These are phyloP conservation scores for Pichia sp. DNA, from an alignment of 1,139 yeast species.

Conservation along the genomic window DNA sequence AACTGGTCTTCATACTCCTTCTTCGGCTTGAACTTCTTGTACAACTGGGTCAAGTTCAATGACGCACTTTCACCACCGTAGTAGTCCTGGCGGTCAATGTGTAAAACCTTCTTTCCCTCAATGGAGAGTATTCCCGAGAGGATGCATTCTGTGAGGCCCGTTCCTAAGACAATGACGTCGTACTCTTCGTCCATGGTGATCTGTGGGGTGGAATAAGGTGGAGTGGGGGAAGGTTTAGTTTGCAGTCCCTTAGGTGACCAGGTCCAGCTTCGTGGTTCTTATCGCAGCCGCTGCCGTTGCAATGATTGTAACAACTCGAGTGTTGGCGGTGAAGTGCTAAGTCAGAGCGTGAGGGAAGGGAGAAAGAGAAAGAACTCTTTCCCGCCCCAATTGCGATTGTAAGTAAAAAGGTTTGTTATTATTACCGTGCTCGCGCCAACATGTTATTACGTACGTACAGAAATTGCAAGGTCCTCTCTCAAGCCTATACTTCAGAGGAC, in stretches of 20 bases:
- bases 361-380: too few species aligned
- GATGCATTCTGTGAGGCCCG: slow-evolving; percentile 95
- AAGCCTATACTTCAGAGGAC: slow-evolving; percentile 6
- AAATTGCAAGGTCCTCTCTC: too few species aligned
- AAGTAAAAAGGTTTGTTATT: background rate
- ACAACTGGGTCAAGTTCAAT: slow-evolving; percentile 50
- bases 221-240: background rate
- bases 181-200: slow-evolving; percentile 82
- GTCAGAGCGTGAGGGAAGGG: too few species aligned
- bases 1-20: slow-evolving; percentile 66
- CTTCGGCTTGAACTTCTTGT: slow-evolving; percentile 66
- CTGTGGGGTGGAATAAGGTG: background rate
- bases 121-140: slow-evolving; percentile 91
- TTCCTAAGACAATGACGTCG: slow-evolving; percentile 83
- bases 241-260: background rate
- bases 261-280: background rate
- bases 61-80: slow-evolving; percentile 78
- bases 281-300: background rate
- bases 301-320: too few species aligned
- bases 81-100: slow-evolving; percentile 93
- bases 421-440: background rate
- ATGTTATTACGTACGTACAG: background rate
- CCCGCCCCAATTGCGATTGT: background rate
- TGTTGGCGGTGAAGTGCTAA: background rate
- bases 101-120: slow-evolving; percentile 94